Evolutionary conservation across 1,284 basidiomycete genomes (phyloP).

Genomic region (Hemileia vastatrix): DNA sequence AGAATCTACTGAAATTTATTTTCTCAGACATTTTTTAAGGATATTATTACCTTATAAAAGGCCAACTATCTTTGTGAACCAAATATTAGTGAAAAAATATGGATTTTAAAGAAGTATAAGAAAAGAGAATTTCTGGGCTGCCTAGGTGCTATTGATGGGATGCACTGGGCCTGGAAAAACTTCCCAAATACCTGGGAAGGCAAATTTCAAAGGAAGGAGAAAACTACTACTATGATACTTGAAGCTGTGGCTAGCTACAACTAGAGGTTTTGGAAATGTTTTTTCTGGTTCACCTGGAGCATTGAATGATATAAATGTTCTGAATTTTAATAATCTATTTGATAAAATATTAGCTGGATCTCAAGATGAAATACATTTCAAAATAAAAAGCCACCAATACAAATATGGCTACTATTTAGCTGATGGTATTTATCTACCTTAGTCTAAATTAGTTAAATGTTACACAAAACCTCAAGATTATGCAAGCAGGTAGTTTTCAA

Average conservation of each 20-base stretch:
- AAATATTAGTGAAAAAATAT: no score
- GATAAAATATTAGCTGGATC: no score
- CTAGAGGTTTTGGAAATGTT: not conserved
- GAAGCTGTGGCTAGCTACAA: not conserved
- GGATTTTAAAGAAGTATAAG: no score
- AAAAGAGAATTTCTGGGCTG: not conserved
- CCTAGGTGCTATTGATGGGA: not conserved
- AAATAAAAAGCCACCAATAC: not conserved
- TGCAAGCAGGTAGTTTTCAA: no score
- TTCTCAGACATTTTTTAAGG: no score
- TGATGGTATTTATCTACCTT: not conserved
- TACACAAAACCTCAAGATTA: not conserved
- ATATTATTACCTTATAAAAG: no score
- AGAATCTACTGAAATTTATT: no score
- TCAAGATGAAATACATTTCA: not conserved
- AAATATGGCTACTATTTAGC: not conserved
- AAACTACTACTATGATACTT: not conserved
- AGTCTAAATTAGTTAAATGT: not conserved
- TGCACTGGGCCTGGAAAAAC: slow-evolving; percentile 10
- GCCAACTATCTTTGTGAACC: no score
- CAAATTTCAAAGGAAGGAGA: slow-evolving; percentile 1
- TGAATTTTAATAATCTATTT: no score
- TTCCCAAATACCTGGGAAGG: not conserved
- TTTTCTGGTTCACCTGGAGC: slow-evolving; percentile 6
- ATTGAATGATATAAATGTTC: not conserved